A percentile compares a stretch with the other conserved stretches of the same genome.
These are phyloP conservation scores for Fusarium sp. DNA, from an alignment of 2,329 filamentous ascomycete species.

Conservation along the genomic window DNA sequence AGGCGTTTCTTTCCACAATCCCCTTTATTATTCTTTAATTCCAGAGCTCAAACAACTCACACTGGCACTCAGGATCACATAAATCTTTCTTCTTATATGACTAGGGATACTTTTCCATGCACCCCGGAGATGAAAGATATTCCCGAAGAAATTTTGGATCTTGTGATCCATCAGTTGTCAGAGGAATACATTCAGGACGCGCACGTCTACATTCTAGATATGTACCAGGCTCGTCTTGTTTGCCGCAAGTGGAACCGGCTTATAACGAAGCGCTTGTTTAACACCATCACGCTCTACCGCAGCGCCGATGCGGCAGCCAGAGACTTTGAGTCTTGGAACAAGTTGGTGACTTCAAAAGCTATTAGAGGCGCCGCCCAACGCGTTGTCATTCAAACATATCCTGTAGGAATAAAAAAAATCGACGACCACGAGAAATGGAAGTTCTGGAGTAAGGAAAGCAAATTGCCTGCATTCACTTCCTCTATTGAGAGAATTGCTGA, in stretches of 20 bases:
- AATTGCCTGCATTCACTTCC: slow-evolving; percentile 5
- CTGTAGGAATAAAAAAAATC: neutral
- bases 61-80: no score
- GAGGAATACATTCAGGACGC: no score
- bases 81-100: no score
- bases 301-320: neutral
- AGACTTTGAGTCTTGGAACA: neutral
- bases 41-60: no score
- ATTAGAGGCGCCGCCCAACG: neutral
- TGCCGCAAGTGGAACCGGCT: slow-evolving; percentile 1
- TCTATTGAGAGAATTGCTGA: neutral
- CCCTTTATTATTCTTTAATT: no score
- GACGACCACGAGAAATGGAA: neutral
- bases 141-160: no score
- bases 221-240: slow-evolving; percentile 3
- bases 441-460: neutral
- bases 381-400: neutral
- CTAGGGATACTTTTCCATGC: no score
- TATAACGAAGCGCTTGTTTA: neutral
- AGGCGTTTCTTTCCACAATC: no score
- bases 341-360: neutral
- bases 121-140: no score
- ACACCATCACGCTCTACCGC: neutral
- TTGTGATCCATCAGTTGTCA: no score
- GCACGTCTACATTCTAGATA: neutral